phyloP scores from a whole-genome alignment of 805 yeast genomes.

The Wickerhamomyces hampshirensis region DNA sequence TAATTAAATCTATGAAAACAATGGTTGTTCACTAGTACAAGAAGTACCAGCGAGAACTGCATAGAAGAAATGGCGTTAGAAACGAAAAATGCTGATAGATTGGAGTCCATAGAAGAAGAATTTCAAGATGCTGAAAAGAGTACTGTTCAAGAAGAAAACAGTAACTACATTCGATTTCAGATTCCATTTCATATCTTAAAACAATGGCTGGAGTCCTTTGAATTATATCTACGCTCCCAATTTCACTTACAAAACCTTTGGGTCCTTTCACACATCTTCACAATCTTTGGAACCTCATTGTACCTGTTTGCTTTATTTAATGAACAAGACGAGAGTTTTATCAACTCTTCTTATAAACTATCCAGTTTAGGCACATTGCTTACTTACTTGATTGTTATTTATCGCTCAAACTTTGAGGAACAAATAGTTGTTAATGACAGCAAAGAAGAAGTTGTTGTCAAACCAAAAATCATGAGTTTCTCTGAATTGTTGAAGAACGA shows the following conservation, averaged over 20 bases:
- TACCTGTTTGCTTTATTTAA: slow-evolving; percentile 5
- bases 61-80: too few species aligned
- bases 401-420: slow-evolving; percentile 18
- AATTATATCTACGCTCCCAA: slow-evolving; percentile 10
- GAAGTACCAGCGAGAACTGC: too few species aligned
- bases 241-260: slow-evolving; percentile 21
- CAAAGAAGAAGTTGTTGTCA: slow-evolving; percentile 11
- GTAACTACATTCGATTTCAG: slow-evolving; percentile 1
- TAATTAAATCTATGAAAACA: too few species aligned
- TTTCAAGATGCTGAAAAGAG: too few species aligned
- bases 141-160: neutral
- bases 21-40: too few species aligned
- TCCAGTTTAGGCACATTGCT: slow-evolving; percentile 17
- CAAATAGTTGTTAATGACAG: slow-evolving; percentile 12
- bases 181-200: slow-evolving; percentile 8
- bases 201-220: neutral
- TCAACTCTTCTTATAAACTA: slow-evolving; percentile 12
- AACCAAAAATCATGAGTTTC: slow-evolving; percentile 20
- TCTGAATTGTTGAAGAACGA: slow-evolving; percentile 37
- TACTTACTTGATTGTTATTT: slow-evolving; percentile 24
- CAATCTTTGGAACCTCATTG: slow-evolving; percentile 15
- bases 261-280: slow-evolving; percentile 20
- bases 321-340: slow-evolving; percentile 1
- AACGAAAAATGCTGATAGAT: too few species aligned
- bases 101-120: too few species aligned